Evolutionary conservation across 2,329 filamentous ascomycete species (phyloP), one percentile per base, ranked within the genome.

Genomic region (Didymella sp.): DNA sequence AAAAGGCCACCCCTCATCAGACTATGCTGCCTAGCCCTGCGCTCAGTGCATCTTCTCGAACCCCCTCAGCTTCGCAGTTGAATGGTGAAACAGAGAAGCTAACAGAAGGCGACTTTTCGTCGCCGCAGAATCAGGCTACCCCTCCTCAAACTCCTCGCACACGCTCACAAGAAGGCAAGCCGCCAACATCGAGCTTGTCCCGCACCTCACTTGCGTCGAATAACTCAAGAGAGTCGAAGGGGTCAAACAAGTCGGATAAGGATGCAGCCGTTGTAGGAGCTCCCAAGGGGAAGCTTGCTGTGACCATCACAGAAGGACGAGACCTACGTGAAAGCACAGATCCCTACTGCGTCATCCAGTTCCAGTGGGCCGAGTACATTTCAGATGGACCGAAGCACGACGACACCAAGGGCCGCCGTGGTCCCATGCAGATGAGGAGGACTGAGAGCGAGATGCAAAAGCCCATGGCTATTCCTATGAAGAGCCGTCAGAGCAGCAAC

Each of bases 361-460:
- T 98, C 72, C 95, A 99, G 76, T 90, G 92, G 75, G 96, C 94
- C 72, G 95, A 99, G 76, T 89, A 96, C 68, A 96, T 99, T 53
- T 98, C 95, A 1, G 89, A 91, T 53, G 92, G 92, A 2, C 91
- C 93, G 12, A 86, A 88, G 63, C 81, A 86, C 56, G 84, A 84
- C 31, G 81, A 82, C 51, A 48, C 62, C 8, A 88, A 52, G 71
- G 68, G 70, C 47, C 64, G 68, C 8, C 40, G 71, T 19, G 77
- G 70, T 48, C 76, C 78, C 19, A 78, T 83, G 51, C 76, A 80
- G 22, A 83, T 83, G 70, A 85, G 83, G 68, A 84, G 89, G 55
- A 87, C 89, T 60, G 89, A 88, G 56, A 95, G 91, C 72, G 92
- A 96, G 67, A 89, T 89, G 27, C 91, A 92, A 25, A 86, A 89